Conservation (phyloP, 352 stramenopile species). For the Globisporangium sylvaticum region DNA sequence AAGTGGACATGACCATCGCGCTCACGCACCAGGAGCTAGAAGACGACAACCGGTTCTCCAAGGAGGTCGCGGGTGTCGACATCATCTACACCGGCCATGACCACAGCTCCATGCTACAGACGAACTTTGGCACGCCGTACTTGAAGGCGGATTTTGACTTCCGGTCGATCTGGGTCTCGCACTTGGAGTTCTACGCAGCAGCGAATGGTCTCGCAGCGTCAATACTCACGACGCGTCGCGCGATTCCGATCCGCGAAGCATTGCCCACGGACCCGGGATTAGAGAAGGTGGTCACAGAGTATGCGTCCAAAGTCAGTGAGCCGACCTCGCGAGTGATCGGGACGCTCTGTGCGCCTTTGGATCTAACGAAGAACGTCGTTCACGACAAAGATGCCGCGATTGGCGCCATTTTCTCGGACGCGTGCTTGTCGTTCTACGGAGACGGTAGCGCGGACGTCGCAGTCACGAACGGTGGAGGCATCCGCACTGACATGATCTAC, state of each 20-base stretch:
- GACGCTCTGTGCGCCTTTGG: constrained; percentile 45
- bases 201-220: constrained; percentile 23
- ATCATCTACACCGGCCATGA: constrained; percentile 71
- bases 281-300: constrained; percentile 48
- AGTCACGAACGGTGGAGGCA: constrained; percentile 23
- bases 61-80: constrained; percentile 56
- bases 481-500: constrained; percentile 20
- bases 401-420: constrained; percentile 44
- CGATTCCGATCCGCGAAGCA: constrained; percentile 52
- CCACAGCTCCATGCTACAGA: constrained; percentile 69
- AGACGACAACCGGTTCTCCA: constrained; percentile 65
- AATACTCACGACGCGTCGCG: constrained; percentile 47
- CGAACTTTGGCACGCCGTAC: constrained; percentile 60
- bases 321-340: constrained; percentile 44
- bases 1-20: constrained; percentile 68
- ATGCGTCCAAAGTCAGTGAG: constrained; percentile 33
- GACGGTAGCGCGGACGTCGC: constrained; percentile 11
- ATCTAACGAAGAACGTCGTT: constrained; percentile 50
- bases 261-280: constrained; percentile 48
- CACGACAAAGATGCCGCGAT: constrained; percentile 44
- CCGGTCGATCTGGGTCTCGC: constrained; percentile 59
- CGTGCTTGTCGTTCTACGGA: constrained; percentile 15
- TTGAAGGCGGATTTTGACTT: constrained; percentile 76
- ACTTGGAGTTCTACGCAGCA: constrained; percentile 53
- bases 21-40: constrained; percentile 63